phyloP scores from a whole-genome alignment of 1,284 basidiomycete species.

The Tranzscheliella williamsii region DNA sequence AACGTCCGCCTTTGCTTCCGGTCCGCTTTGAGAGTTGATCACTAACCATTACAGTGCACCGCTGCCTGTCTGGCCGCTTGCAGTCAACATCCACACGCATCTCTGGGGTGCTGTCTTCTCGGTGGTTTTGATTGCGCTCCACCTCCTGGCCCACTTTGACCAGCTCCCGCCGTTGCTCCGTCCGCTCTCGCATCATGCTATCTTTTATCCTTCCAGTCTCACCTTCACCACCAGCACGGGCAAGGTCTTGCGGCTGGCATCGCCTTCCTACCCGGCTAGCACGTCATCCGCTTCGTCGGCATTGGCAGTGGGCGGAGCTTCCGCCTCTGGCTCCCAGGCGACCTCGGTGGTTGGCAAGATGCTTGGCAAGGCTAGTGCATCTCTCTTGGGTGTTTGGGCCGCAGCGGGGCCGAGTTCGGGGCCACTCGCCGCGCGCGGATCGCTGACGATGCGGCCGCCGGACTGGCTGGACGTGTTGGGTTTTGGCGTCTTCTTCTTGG shows the following conservation, averaged over 20 bases:
- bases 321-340: neutral
- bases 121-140: constrained; percentile 63
- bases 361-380: constrained; percentile 1
- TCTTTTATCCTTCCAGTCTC: constrained; percentile 44
- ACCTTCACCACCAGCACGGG: constrained; percentile 33
- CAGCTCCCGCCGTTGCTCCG: constrained; percentile 35
- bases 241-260: constrained; percentile 34
- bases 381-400: neutral
- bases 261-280: constrained; percentile 25
- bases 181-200: constrained; percentile 38
- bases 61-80: no score
- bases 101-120: constrained; percentile 76
- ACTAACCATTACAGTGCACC: no score
- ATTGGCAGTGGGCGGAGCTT: neutral
- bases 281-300: neutral
- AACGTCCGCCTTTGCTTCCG: neutral
- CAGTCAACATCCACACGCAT: constrained; percentile 89
- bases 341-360: neutral
- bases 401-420: neutral
- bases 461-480: constrained; percentile 71
- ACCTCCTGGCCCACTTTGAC: constrained; percentile 35
- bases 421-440: neutral
- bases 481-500: constrained; percentile 72
- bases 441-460: constrained; percentile 56
- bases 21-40: no score